Percentiles rank a stretch among this genome's conserved stretches.
phyloP scores from a whole-genome alignment of 1,284 basidiomycete genomes.

The Takashimella koratensis region DNA sequence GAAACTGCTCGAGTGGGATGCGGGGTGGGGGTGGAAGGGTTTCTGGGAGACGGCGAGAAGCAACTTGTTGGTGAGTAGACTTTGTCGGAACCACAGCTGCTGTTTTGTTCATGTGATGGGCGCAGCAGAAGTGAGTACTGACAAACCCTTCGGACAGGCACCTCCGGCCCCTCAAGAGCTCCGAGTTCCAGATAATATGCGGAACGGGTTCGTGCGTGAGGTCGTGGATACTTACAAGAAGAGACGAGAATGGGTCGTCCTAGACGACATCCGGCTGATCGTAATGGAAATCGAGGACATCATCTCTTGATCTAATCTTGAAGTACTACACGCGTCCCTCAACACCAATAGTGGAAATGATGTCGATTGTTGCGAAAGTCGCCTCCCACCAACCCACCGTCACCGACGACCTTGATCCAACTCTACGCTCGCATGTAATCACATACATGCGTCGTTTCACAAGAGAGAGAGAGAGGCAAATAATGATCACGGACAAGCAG shows the following conservation, averaged over 20 bases:
- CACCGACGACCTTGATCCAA: no score
- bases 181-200: conserved; percentile 18
- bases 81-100: no score
- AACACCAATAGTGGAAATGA: not conserved
- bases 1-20: conserved; percentile 49
- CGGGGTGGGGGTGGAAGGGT: conserved; percentile 52
- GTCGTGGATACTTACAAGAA: conserved; percentile 25
- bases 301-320: no score
- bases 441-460: no score
- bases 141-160: conserved; percentile 17
- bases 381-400: not conserved
- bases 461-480: no score
- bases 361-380: no score
- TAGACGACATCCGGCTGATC: conserved; percentile 16
- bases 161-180: conserved; percentile 22
- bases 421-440: no score
- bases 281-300: conserved; percentile 23
- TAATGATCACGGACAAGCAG: no score
- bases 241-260: conserved; percentile 27
- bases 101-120: no score
- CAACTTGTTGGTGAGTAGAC: conserved; percentile 34
- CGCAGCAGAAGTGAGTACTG: no score
- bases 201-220: conserved; percentile 19
- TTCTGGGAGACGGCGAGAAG: conserved; percentile 41
- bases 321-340: no score